These are phyloP conservation scores for Cicer pinnatifidum DNA, from an alignment of 306 rosid species.

Conservation along the genomic window DNA sequence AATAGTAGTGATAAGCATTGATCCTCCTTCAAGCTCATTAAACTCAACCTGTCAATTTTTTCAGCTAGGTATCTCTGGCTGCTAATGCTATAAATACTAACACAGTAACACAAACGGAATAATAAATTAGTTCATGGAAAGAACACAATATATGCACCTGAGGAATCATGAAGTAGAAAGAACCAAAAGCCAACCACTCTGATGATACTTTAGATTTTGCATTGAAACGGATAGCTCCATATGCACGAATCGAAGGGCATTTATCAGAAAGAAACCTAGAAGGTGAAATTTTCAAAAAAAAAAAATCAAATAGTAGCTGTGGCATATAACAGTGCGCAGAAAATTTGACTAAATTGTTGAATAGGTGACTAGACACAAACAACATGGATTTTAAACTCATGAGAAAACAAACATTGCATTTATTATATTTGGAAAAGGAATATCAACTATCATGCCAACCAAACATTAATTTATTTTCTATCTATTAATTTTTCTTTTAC, in stretches of 20 bases:
- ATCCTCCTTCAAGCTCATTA: slow-evolving; percentile 82
- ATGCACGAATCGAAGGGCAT: slow-evolving; percentile 87
- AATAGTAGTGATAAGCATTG: slow-evolving; percentile 79
- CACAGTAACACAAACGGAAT: slow-evolving; percentile 28
- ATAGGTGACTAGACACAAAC: no score
- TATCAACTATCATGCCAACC: not conserved
- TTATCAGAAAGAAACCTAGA: slow-evolving; percentile 81
- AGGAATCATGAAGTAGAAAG: slow-evolving; percentile 91
- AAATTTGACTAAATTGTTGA: not conserved
- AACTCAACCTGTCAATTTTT: slow-evolving; percentile 86
- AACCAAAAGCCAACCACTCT: slow-evolving; percentile 86
- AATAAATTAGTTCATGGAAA: slow-evolving; percentile 44
- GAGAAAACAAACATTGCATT: not conserved
- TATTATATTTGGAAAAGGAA: not conserved
- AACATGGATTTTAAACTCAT: no score
- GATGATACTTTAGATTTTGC: slow-evolving; percentile 67
- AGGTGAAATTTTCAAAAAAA: not conserved
- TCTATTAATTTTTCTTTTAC: no score
- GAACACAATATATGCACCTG: slow-evolving; percentile 66
- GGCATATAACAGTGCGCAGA: not conserved
- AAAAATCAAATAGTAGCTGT: not conserved
- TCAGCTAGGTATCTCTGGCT: slow-evolving; percentile 63
- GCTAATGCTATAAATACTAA: slow-evolving; percentile 62
- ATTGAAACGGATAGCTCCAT: slow-evolving; percentile 88
- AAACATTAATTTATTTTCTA: not conserved